These are phyloP conservation scores for Vanrija sp. DNA, from an alignment of 1,284 basidiomycete species.

Conservation along the genomic window DNA sequence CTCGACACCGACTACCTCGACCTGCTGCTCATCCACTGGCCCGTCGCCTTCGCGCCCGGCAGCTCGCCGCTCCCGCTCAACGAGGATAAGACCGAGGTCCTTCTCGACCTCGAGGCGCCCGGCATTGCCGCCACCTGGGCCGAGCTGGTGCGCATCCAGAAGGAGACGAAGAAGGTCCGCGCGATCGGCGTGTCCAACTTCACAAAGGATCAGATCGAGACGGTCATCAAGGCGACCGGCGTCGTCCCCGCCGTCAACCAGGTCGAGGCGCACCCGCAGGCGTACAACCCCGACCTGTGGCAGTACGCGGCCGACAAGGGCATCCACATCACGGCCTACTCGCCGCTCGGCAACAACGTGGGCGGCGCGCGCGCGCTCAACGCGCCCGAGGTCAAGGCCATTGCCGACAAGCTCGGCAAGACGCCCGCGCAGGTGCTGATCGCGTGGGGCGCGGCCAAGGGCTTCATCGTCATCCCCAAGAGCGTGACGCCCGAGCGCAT, in stretches of 20 bases:
- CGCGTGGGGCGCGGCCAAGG: conserved; percentile 62
- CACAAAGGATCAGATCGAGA: conserved; percentile 18
- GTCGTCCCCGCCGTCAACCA: conserved; percentile 58
- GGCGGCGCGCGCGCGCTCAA: conserved; percentile 22
- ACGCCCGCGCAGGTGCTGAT: conserved; percentile 65
- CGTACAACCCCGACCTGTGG: conserved; percentile 43
- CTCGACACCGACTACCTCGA: conserved; percentile 70
- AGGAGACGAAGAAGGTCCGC: background rate
- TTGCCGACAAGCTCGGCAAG: conserved; percentile 58
- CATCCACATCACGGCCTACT: conserved; percentile 77
- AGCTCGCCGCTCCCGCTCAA: conserved; percentile 56
- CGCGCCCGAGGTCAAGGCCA: conserved; percentile 56
- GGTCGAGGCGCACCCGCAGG: conserved; percentile 69
- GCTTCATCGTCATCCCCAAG: conserved; percentile 68
- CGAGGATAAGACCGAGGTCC: conserved; percentile 10
- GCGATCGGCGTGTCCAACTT: conserved; percentile 22
- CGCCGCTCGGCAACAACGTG: conserved; percentile 57
- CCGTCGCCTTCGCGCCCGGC: conserved; percentile 62
- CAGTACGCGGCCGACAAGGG: conserved; percentile 43
- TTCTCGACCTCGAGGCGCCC: conserved; percentile 24
- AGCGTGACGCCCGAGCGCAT: conserved; percentile 51
- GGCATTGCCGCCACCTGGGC: conserved; percentile 33
- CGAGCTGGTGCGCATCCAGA: conserved; percentile 35
- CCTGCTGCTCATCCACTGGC: conserved; percentile 66
- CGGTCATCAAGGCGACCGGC: conserved; percentile 5